Base-by-base conservation (phyloP, 1,284 basidiomycete species). In the Malassezia nana region DNA sequence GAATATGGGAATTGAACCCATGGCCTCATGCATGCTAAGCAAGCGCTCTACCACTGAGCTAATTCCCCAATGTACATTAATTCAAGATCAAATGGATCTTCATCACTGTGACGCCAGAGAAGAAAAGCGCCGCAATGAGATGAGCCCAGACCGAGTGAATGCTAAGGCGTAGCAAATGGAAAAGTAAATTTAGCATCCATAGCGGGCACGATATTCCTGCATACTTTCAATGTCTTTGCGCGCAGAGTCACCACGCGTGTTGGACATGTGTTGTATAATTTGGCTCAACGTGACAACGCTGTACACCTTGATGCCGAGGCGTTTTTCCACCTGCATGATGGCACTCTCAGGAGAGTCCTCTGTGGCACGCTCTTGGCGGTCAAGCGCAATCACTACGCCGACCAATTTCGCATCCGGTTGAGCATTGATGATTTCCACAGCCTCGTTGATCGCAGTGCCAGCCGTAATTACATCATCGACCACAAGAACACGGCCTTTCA, bases 401-500 rank as follows among this genome's bases (percentile, higher is more conserved):
- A 89, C 86, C 16, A 95, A 51, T 26, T 62, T 35, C 7, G 68
- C 67, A 4, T 52, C 55, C 0, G 46, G 45, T 46, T 69, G 66
- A 2, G 57, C 50, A 15, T 58, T 58, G 24, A 74, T 57, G 49
- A 67, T 69, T 18, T 65, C 61, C 32, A 72, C 66, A 0, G 71
- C 65, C 45, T 72, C 71, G 46, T 66, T 66, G 57, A 74, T 72
- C 3, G 71, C 71, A 4, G 71, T 74, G 10, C 92, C 92, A 10
- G 87, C 84, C 0, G 94, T 96, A 78, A 96, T 90, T 45, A 98
- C 94, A 65, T 98, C 92, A 78, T 98, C 92, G 33, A 96, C 79
- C 43, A 96, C 81, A 10, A 73, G 47, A 2, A 95, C 87, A 30
- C 79, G 79, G 18, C 87, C 88, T 50, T 81, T 79, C 20, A 95